These are phyloP conservation scores for Debaryomyces sp. DNA, from an alignment of 1,139 yeast species.

Conservation along the genomic window DNA sequence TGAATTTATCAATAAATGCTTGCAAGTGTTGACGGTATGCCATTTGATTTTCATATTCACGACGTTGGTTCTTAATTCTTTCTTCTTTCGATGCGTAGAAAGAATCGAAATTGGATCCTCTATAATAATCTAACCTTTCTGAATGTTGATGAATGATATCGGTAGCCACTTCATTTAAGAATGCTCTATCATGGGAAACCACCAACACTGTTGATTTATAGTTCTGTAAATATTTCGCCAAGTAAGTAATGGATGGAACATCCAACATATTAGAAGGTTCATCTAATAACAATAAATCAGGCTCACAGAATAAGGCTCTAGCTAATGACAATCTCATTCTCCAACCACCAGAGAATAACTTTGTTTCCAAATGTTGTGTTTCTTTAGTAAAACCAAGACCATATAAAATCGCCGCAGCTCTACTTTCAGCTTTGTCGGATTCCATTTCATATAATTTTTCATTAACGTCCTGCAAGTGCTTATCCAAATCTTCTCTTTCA, in stretches of 20 bases:
- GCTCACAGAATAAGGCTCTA: constrained; percentile 95
- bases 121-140: constrained; percentile 91
- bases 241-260: constrained; percentile 94
- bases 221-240: constrained; percentile 84
- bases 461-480: constrained; percentile 73
- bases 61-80: constrained; percentile 86
- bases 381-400: constrained; percentile 94
- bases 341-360: constrained; percentile 99
- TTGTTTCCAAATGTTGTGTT: constrained; percentile 80
- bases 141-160: constrained; percentile 97
- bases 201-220: constrained; percentile 92
- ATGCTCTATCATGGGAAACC: constrained; percentile 97
- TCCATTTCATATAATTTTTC: constrained; percentile 90
- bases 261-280: constrained; percentile 99
- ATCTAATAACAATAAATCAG: constrained; percentile 88
- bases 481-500: constrained; percentile 84
- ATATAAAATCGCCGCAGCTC: constrained; percentile 91
- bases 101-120: constrained; percentile 91
- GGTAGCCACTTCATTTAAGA: constrained; percentile 95
- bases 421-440: constrained; percentile 94
- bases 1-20: constrained; percentile 89
- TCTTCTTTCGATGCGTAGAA: constrained; percentile 95
- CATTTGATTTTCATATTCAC: constrained; percentile 97
- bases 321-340: constrained; percentile 99
- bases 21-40: constrained; percentile 93